Evolutionary conservation across 306 rosid species (phyloP).

Genomic region (Begonia peltatifolia): DNA sequence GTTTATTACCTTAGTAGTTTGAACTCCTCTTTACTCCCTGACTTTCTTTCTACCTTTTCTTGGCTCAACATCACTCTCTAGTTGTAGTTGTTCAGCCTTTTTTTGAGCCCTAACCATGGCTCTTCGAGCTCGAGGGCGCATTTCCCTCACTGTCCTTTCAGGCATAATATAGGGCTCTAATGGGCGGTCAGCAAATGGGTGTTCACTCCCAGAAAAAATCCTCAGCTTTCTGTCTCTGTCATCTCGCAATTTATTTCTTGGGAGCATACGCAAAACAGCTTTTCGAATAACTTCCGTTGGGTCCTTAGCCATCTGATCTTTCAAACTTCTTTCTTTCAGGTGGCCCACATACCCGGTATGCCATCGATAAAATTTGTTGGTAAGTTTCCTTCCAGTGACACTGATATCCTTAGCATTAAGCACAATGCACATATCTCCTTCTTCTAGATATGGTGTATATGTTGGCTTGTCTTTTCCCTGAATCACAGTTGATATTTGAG

Average conservation of each 20-base stretch:
- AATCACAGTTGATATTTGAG: slow-evolving; percentile 86
- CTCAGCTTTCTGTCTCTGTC: slow-evolving; percentile 88
- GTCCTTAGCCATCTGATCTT: slow-evolving; percentile 83
- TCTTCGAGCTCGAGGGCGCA: slow-evolving; percentile 79
- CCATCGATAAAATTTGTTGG: slow-evolving; percentile 79
- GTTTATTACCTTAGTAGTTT: no score
- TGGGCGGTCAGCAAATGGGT: slow-evolving; percentile 69
- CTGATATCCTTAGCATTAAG: slow-evolving; percentile 83
- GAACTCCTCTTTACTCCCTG: no score
- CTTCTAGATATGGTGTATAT: slow-evolving; percentile 76
- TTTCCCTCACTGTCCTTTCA: slow-evolving; percentile 53
- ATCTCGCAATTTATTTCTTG: slow-evolving; percentile 80
- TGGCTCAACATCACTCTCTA: slow-evolving; percentile 19
- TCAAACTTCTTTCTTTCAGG: slow-evolving; percentile 71
- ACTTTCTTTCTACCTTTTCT: slow-evolving; percentile 34
- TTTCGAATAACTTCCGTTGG: slow-evolving; percentile 93
- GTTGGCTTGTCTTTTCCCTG: slow-evolving; percentile 95
- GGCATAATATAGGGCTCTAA: slow-evolving; percentile 72
- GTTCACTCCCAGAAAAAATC: slow-evolving; percentile 67
- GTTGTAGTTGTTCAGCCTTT: slow-evolving; percentile 59
- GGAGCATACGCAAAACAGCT: slow-evolving; percentile 93
- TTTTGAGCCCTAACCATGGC: slow-evolving; percentile 84
- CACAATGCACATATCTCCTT: slow-evolving; percentile 93
- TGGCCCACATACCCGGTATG: slow-evolving; percentile 93
- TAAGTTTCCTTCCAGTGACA: slow-evolving; percentile 84